Conservation (phyloP, 1,284 basidiomycete genomes). For the Hemileia vastatrix region DNA sequence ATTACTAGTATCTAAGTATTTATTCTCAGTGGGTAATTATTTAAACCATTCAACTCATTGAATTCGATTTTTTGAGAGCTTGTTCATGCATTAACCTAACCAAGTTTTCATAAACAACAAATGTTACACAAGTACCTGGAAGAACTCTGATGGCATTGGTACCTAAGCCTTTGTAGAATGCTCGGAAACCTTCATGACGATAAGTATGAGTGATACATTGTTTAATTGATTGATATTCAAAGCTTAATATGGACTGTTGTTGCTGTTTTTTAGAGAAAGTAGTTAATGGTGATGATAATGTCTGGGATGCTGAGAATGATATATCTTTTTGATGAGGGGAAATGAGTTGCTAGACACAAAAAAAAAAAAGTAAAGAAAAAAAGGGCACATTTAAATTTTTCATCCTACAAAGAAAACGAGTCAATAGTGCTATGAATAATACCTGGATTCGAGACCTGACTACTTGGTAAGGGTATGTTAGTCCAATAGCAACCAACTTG, state of each 20-base stretch:
- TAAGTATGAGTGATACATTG: constrained; percentile 70
- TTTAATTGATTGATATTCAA: constrained; percentile 69
- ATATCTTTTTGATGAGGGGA: not conserved
- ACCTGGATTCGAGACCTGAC: constrained; percentile 89
- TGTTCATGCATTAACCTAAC: too few relatives aligned
- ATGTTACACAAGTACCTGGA: constrained; percentile 94
- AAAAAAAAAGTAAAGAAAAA: not conserved
- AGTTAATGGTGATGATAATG: constrained; percentile 38
- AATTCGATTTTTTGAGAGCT: too few relatives aligned
- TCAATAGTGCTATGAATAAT: not conserved
- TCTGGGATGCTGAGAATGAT: constrained; percentile 42
- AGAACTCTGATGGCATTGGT: constrained; percentile 95
- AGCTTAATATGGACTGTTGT: constrained; percentile 19
- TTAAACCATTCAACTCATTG: too few relatives aligned
- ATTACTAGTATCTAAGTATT: too few relatives aligned
- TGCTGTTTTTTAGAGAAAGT: constrained; percentile 21
- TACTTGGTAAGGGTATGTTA: constrained; percentile 97
- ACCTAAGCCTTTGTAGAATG: constrained; percentile 89
- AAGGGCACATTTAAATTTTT: constrained; percentile 3
- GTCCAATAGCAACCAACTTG: constrained; percentile 70
- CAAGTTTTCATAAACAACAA: constrained; percentile 94
- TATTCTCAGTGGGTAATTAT: too few relatives aligned
- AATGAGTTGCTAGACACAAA: not conserved
- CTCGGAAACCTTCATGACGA: constrained; percentile 64
- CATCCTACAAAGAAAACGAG: not conserved